Evolutionary conservation across 1,284 basidiomycete species (phyloP).

Genomic region (Limonomyces culmigenus): DNA sequence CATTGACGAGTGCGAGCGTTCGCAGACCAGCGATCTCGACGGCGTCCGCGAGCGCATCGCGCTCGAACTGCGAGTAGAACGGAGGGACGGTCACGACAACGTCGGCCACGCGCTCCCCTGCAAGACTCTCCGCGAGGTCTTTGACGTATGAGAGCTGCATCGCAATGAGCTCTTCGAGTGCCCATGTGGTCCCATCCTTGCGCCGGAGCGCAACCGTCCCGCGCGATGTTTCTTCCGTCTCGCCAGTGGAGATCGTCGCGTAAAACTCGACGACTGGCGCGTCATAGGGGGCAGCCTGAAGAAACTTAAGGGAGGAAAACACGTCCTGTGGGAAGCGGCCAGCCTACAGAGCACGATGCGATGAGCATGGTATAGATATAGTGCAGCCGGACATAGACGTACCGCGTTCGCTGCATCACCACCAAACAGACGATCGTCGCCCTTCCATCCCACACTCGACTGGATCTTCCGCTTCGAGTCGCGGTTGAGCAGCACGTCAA

Average conservation of each 20-base stretch:
- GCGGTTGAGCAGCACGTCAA: constrained; percentile 91
- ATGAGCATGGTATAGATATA: too few species aligned
- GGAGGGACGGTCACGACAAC: constrained; percentile 78
- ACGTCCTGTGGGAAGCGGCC: constrained; percentile 82
- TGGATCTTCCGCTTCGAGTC: constrained; percentile 96
- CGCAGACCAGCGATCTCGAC: constrained; percentile 80
- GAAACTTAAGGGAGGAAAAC: constrained; percentile 74
- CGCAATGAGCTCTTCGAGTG: constrained; percentile 81
- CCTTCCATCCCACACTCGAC: constrained; percentile 78
- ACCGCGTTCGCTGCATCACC: constrained; percentile 79
- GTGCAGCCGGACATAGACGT: constrained; percentile 16
- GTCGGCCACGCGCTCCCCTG: constrained; percentile 65
- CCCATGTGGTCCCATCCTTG: constrained; percentile 54
- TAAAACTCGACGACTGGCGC: constrained; percentile 47
- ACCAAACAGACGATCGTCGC: constrained; percentile 77
- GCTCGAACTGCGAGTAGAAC: constrained; percentile 75
- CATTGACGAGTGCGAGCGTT: constrained; percentile 76
- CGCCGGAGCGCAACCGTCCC: constrained; percentile 41
- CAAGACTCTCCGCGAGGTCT: constrained; percentile 67
- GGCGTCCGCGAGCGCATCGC: constrained; percentile 82
- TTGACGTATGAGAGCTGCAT: constrained; percentile 91
- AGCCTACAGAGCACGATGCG: too few species aligned
- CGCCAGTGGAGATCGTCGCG: constrained; percentile 45
- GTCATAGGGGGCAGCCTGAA: constrained; percentile 63
- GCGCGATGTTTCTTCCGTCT: constrained; percentile 39